Evolutionary conservation across 805 yeast genomes (phyloP), one percentile per base, ranked within the genome.

Genomic region (Wickerhamiella bombiphila): DNA sequence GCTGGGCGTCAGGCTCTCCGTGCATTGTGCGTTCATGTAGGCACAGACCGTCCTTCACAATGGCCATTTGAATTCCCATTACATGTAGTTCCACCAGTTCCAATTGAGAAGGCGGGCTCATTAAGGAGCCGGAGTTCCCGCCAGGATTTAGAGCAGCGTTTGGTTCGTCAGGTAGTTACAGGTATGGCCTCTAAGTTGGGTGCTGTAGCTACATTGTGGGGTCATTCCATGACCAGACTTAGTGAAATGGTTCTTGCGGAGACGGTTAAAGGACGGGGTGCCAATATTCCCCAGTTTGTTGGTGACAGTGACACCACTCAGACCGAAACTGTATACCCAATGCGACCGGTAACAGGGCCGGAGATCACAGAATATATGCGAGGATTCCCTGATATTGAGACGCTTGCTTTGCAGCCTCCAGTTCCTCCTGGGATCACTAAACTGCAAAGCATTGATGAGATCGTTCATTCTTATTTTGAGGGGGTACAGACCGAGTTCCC

Each of bases 231-330:
- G 93, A 80, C 94, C 1, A 66, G 75, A 30, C 54, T 86, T 18
- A 93, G 96, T 1, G 82, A 78, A 49, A 74, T 75, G 43, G 73
- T 80, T n/a, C 63, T 88, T 24, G 66, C 93, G 0, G 57, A 80
- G 38, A 77, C 93, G 0, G 85, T 83, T 4, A 80, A 76, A 49
- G 97, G 97, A 9, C 68, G 94, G 43, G 97, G 95, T 0, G 65
- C 78, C 2, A 66, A 66, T 24, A 68, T 86, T 5, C 68, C 80
- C 19, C 52, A 59, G 3, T 55, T 46, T 15, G 38, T 49, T 6
- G 36, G 41, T 13, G 51, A 49, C 1, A 32, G 36, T n/a, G 13
- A 37, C 5, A 17, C 15, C 5, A 22, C 26, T 13, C 39, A 35
- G 14, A n/a, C n/a, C n/a, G n/a, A n/a, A n/a, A 24, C 28, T 11